Percentiles rank a stretch among this genome's conserved stretches.
Evolutionary conservation across 805 yeast species (phyloP).

Genomic region (Zygosaccharomyces bisporus): DNA sequence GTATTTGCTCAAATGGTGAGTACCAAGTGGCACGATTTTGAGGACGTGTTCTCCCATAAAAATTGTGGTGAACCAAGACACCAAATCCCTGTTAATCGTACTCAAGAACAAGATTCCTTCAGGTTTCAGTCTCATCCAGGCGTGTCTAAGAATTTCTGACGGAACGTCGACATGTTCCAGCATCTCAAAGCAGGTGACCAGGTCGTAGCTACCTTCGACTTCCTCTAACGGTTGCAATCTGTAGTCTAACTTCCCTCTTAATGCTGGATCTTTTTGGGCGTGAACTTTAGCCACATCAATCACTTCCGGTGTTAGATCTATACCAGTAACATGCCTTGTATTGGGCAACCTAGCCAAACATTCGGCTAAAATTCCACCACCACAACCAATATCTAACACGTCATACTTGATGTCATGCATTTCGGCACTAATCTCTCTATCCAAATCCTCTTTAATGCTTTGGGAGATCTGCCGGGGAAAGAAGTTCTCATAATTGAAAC

Average conservation of each 20-base stretch:
- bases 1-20: slow-evolving; percentile 84
- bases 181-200: slow-evolving; percentile 90
- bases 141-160: slow-evolving; percentile 61
- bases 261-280: slow-evolving; percentile 57
- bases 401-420: slow-evolving; percentile 38
- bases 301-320: slow-evolving; percentile 83
- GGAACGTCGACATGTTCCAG: slow-evolving; percentile 93
- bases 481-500: slow-evolving; percentile 58
- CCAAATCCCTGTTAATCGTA: slow-evolving; percentile 83
- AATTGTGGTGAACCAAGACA: slow-evolving; percentile 91
- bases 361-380: slow-evolving; percentile 94
- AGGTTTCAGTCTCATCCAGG: slow-evolving; percentile 62
- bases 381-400: slow-evolving; percentile 92
- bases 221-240: slow-evolving; percentile 60
- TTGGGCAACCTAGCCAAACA: slow-evolving; percentile 73
- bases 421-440: slow-evolving; percentile 36
- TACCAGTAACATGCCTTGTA: slow-evolving; percentile 64
- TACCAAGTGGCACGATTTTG: slow-evolving; percentile 83
- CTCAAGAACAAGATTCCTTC: slow-evolving; percentile 79
- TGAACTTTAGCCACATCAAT: slow-evolving; percentile 75
- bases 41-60: slow-evolving; percentile 81
- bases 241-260: slow-evolving; percentile 56
- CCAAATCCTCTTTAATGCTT: slow-evolving; percentile 52
- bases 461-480: slow-evolving; percentile 55
- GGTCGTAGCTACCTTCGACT: slow-evolving; percentile 52